A percentile compares a stretch with the other conserved stretches of the same genome.
Evolutionary conservation across 805 yeast species (phyloP).

Genomic region (Torulaspora gathmanii): DNA sequence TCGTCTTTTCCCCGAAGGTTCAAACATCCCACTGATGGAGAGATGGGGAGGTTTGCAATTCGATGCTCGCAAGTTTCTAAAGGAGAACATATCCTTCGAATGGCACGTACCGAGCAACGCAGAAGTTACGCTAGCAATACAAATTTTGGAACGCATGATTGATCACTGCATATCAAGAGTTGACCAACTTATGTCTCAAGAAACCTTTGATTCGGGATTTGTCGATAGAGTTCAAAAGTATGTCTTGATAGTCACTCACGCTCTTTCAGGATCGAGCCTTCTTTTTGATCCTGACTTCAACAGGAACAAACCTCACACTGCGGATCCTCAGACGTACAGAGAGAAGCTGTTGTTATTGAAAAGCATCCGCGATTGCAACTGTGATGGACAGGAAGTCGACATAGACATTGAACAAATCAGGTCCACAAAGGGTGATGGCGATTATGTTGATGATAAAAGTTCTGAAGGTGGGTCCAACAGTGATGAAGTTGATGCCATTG

Average conservation of each 20-base stretch:
- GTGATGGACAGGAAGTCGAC: constrained; percentile 37
- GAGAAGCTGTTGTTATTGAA: constrained; percentile 34
- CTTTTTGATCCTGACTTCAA: constrained; percentile 69
- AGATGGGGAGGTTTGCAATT: constrained; percentile 78
- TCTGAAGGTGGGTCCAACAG: constrained; percentile 18
- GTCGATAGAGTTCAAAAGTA: constrained; percentile 53
- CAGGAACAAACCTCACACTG: constrained; percentile 24
- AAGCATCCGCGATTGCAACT: constrained; percentile 35
- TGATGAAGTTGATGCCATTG: constrained; percentile 27
- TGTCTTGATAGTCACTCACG: constrained; percentile 53
- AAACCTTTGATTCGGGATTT: constrained; percentile 18
- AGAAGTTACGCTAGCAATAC: constrained; percentile 59
- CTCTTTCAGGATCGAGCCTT: constrained; percentile 64
- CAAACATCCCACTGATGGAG: constrained; percentile 37
- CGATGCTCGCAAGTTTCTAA: constrained; percentile 45
- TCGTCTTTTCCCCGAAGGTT: constrained; percentile 48
- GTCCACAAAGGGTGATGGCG: constrained; percentile 31
- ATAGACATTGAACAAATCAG: constrained; percentile 38
- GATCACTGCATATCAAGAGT: constrained; percentile 43
- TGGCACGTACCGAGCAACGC: constrained; percentile 70
- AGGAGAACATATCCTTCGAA: constrained; percentile 48
- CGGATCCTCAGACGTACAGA: constrained; percentile 17
- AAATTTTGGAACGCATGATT: constrained; percentile 49
- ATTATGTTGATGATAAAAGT: constrained; percentile 24
- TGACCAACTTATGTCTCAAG: constrained; percentile 28